Evolutionary conservation across 2,329 filamentous ascomycete species (phyloP).

Genomic region (Hirsutella thompsonii): DNA sequence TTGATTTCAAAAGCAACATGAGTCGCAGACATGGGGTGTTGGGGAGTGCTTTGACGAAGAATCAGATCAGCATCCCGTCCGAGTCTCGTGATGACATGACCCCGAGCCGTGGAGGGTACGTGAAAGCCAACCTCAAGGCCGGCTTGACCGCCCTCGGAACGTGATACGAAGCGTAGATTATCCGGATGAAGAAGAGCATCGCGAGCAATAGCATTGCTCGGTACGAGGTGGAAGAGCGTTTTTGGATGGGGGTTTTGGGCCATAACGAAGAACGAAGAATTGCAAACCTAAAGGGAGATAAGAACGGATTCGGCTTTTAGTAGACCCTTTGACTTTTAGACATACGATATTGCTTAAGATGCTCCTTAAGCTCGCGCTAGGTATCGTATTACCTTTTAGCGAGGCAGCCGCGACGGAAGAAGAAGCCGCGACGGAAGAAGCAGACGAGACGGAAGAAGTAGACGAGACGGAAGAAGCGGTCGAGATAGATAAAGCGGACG

Average conservation of each 20-base stretch:
- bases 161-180: neutral
- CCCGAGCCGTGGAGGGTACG: neutral
- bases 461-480: too few species aligned
- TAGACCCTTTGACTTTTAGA: too few species aligned
- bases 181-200: neutral
- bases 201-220: neutral
- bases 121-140: neutral
- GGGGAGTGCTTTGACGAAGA: neutral
- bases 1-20: neutral
- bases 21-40: neutral
- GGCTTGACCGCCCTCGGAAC: neutral
- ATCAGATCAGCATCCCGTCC: neutral
- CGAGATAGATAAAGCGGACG: too few species aligned
- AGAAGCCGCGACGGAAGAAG: too few species aligned
- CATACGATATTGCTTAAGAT: too few species aligned
- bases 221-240: neutral
- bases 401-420: too few species aligned
- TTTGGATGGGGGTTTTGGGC: neutral
- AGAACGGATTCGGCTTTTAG: too few species aligned
- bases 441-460: too few species aligned
- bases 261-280: neutral
- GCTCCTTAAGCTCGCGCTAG: too few species aligned
- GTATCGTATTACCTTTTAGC: too few species aligned
- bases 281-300: too few species aligned
- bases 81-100: neutral